Conservation (phyloP, 179 eudicot genomes). For the Corrigiola litoralis region DNA sequence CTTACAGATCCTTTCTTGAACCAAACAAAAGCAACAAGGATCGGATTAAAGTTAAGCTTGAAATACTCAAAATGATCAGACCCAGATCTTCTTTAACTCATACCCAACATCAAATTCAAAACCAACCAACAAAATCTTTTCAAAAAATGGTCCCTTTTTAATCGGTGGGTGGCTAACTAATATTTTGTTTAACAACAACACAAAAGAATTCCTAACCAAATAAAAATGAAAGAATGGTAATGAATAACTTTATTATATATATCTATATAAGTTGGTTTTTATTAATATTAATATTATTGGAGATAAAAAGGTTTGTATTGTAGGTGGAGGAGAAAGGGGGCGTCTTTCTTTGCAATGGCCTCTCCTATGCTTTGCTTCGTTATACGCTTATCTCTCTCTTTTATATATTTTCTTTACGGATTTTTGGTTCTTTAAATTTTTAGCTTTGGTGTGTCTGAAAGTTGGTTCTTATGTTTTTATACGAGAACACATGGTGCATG, state of each 20-base stretch:
- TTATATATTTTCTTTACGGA: conserved; percentile 6
- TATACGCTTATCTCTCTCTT: conserved; percentile 26
- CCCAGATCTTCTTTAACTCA: conserved; percentile 40
- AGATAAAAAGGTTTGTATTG: conserved; percentile 24
- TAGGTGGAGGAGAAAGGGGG: conserved; percentile 30
- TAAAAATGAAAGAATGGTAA: neutral
- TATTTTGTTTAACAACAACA: neutral
- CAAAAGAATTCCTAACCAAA: neutral
- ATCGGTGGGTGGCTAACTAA: neutral
- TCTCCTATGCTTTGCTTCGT: conserved; percentile 30
- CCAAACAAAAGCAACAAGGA: conserved; percentile 29
- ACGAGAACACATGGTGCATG: conserved; percentile 39
- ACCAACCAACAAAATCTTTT: neutral
- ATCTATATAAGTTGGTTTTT: neutral
- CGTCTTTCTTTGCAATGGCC: conserved; percentile 28
- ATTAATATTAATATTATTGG: neutral
- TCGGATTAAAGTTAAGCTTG: conserved; percentile 24
- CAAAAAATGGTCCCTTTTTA: conserved; percentile 1
- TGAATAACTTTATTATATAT: neutral
- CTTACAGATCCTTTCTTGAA: conserved; percentile 44
- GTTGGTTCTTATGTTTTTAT: conserved; percentile 24
- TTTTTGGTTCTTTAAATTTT: neutral
- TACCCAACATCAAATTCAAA: conserved; percentile 2
- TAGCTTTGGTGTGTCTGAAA: conserved; percentile 16
- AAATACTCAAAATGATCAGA: conserved; percentile 27